Evolutionary conservation across 257 asterid genomes (phyloP).

Genomic region (Plantago major): DNA sequence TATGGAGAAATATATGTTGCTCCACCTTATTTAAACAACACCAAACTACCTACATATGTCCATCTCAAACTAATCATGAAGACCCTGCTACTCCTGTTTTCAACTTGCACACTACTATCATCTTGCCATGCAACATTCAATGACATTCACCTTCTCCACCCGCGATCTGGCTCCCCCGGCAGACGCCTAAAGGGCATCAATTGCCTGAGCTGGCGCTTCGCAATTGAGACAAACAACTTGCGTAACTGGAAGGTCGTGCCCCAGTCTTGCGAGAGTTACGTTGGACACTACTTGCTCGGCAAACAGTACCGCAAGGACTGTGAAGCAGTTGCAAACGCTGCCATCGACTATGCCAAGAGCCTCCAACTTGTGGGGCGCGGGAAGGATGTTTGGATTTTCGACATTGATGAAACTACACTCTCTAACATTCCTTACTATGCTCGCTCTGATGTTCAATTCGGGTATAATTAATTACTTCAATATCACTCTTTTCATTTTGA

Average conservation of each 20-base stretch:
- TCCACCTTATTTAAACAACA: too few relatives aligned
- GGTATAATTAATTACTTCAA: too few relatives aligned
- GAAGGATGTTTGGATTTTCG: constrained; percentile 45
- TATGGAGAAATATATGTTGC: too few relatives aligned
- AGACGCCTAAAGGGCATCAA: constrained; percentile 18
- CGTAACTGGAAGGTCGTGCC: constrained; percentile 37
- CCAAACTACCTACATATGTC: too few relatives aligned
- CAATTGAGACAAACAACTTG: constrained; percentile 48
- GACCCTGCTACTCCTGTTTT: too few relatives aligned
- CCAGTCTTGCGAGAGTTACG: constrained; percentile 29
- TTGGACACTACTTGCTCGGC: constrained; percentile 49
- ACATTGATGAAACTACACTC: constrained; percentile 46
- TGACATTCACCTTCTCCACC: constrained; percentile 36
- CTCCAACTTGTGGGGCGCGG: constrained; percentile 25
- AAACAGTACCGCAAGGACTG: constrained; percentile 46
- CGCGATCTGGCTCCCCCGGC: constrained; percentile 26
- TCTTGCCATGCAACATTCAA: constrained; percentile 9
- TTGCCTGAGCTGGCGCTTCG: constrained; percentile 63
- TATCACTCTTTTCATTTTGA: too few relatives aligned
- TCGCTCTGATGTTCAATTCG: constrained; percentile 37
- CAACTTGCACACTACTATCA: not conserved
- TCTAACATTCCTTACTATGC: constrained; percentile 41
- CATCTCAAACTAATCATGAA: too few relatives aligned
- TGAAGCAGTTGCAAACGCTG: constrained; percentile 30
- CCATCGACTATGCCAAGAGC: constrained; percentile 33